Conservation (phyloP, 2,329 filamentous ascomycete genomes). For the Nothophoma quercina region DNA sequence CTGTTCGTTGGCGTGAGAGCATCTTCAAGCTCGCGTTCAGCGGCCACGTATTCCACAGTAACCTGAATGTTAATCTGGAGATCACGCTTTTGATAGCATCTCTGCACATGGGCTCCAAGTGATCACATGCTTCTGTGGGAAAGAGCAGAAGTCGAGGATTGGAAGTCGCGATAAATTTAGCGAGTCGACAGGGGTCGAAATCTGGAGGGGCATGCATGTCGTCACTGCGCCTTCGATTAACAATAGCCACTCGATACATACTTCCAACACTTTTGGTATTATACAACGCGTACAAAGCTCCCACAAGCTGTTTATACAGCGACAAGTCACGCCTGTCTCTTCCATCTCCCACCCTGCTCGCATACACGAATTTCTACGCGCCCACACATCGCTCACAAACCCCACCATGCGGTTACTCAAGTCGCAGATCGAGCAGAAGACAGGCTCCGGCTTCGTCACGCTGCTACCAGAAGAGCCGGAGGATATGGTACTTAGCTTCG, state of each 20-base stretch:
- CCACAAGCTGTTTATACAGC: not conserved
- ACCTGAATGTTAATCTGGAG: too few species aligned
- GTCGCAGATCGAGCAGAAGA: slow-evolving; percentile 67
- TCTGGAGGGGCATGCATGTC: slow-evolving; percentile 21
- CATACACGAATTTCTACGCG: too few species aligned
- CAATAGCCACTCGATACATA: not conserved
- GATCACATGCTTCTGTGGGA: too few species aligned
- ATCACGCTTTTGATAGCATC: too few species aligned
- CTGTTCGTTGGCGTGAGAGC: not conserved
- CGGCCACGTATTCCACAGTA: too few species aligned
- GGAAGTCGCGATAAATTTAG: slow-evolving; percentile 5
- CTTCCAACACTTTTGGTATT: not conserved
- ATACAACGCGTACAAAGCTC: not conserved
- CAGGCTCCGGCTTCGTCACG: slow-evolving; percentile 70
- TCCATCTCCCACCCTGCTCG: too few species aligned
- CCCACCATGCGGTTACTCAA: slow-evolving; percentile 70
- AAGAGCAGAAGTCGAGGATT: not conserved
- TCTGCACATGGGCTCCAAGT: too few species aligned
- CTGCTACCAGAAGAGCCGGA: slow-evolving; percentile 76
- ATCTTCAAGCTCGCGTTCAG: too few species aligned
- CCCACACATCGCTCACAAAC: too few species aligned
- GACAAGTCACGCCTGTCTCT: too few species aligned
- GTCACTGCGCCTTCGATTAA: slow-evolving; percentile 21
- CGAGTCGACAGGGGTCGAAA: not conserved
- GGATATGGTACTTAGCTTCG: slow-evolving; percentile 66